Evolutionary conservation across 1,139 yeast species (phyloP).

Genomic region (Nematodospora anomalae): DNA sequence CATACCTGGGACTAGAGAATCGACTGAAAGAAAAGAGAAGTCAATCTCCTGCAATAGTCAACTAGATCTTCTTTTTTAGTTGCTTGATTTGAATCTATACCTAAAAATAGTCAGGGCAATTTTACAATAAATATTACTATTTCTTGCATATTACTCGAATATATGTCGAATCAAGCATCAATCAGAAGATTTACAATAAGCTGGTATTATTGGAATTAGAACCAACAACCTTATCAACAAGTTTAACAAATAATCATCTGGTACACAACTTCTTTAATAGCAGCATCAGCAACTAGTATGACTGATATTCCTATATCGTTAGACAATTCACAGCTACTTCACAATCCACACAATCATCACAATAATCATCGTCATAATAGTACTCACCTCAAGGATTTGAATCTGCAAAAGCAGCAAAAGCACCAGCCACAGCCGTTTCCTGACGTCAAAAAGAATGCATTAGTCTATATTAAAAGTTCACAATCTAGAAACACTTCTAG

Average conservation of each 20-base stretch:
- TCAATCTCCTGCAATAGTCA: too few relatives aligned
- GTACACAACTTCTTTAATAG: too few relatives aligned
- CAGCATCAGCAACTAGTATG: slow-evolving; percentile 5
- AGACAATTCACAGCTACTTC: slow-evolving; percentile 8
- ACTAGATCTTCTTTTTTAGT: too few relatives aligned
- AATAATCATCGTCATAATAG: slow-evolving; percentile 1
- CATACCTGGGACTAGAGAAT: too few relatives aligned
- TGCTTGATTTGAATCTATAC: too few relatives aligned
- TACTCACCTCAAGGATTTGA: background rate
- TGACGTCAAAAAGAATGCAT: slow-evolving; percentile 12
- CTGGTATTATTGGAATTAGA: slow-evolving; percentile 10
- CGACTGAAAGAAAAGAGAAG: too few relatives aligned
- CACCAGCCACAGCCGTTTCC: slow-evolving; percentile 14
- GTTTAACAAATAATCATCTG: background rate
- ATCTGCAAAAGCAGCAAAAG: slow-evolving; percentile 1
- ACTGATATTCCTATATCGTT: slow-evolving; percentile 13
- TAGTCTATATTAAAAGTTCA: slow-evolving; percentile 11
- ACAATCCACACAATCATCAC: background rate
- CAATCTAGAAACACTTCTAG: slow-evolving; percentile 3
- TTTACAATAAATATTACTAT: background rate
- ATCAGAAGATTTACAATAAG: slow-evolving; percentile 7
- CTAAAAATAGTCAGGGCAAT: too few relatives aligned
- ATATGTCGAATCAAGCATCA: background rate
- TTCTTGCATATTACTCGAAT: background rate
- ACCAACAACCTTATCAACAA: background rate